A percentile compares a stretch with the other conserved stretches of the same genome.
Conservation (phyloP, 192 early-diverging fungal species). For the Spizellomyces sp. region DNA sequence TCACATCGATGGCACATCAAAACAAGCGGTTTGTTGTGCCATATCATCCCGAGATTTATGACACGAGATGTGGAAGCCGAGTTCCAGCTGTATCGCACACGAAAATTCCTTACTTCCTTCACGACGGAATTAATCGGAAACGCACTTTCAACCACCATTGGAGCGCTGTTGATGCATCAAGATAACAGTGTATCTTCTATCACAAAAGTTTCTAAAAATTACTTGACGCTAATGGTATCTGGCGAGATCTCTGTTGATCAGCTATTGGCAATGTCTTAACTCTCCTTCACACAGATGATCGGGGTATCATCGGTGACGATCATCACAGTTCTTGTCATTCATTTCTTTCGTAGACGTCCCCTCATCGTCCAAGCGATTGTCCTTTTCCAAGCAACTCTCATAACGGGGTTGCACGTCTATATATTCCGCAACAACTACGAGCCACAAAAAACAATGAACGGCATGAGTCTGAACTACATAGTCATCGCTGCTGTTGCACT, state of each 20-base stretch:
- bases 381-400: background rate
- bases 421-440: background rate
- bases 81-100: slow-evolving; percentile 2
- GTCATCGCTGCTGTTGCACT: background rate
- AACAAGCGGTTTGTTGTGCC: background rate
- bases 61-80: background rate
- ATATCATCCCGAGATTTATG: background rate
- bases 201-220: too few relatives aligned
- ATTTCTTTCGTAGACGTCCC: background rate
- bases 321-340: background rate
- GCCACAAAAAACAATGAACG: background rate
- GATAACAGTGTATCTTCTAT: too few relatives aligned
- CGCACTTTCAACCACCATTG: background rate
- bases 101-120: background rate
- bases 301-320: background rate
- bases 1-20: background rate
- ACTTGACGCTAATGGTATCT: too few relatives aligned
- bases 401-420: background rate
- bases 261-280: background rate
- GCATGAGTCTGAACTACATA: background rate
- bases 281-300: background rate
- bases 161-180: too few relatives aligned
- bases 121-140: background rate
- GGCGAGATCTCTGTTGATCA: too few relatives aligned
- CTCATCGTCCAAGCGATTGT: background rate